Base-by-base conservation (phyloP, 148 eudicot species). In the Persicaria maculosa region DNA sequence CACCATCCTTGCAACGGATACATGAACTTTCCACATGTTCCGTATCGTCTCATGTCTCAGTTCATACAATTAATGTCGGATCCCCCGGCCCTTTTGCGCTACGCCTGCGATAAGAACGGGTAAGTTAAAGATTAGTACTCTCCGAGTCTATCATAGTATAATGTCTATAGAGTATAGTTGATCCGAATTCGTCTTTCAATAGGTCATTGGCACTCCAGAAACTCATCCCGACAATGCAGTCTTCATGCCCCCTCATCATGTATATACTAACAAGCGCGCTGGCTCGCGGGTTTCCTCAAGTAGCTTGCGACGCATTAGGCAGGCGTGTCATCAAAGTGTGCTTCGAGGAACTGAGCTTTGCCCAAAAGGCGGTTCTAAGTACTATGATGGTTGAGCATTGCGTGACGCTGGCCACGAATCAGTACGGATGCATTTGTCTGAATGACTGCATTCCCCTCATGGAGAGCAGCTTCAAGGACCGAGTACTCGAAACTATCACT, bases 261-360 rank as follows among this genome's bases (percentile, higher is more conserved):
- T 12, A 9, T 9, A 14, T 4, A 4, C 68, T 62, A 43, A 40
- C 70, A 14, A 2, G 1, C 0, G 19, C 70, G 15, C 46, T 65
- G 19, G 47, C 47, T 4, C 4, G 6, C 9, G 19, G 43, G 46
- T 40, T 65, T 65, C 7, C 2, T 65, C 3, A 2, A 5, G 43
- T 65, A 14, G 70, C 70, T 14, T 65, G 36, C 47, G 9, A 65
- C 17, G 9, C 2, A 8, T 65, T 19, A 15, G 47, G 70, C 19
- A 40, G 19, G 46, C 70, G 31, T 65, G 46, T 65, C 70, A 65
- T 65, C 46, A 65, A 17, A 40, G 70, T 36, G 15, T 65, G 70
- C 70, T 40, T 65, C 9, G 43, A 40, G 70, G 44, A 65, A 4
- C 19, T 65, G 7, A 40, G 46, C 19, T 19, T 19, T 12, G 46